These are phyloP conservation scores for Chenopodium formosanum DNA, from an alignment of 148 eudicot genomes.

Conservation along the genomic window DNA sequence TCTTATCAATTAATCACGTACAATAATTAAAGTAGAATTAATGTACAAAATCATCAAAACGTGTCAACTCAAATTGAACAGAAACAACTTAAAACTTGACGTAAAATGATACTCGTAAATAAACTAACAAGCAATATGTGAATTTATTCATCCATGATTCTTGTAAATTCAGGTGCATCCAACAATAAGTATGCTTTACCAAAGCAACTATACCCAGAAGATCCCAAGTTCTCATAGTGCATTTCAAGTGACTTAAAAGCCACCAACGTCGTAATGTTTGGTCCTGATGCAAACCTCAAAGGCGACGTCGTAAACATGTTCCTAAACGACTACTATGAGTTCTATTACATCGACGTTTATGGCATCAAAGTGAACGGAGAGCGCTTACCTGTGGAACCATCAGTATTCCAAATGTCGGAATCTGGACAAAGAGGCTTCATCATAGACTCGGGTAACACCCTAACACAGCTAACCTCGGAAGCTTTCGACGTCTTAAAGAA, in stretches of 20 bases:
- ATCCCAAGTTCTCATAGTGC: conserved; percentile 26
- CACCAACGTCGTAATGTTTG: conserved; percentile 5
- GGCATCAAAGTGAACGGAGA: conserved; percentile 12
- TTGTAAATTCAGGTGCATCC: conserved; percentile 6
- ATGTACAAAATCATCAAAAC: no score
- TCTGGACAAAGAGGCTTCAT: not conserved
- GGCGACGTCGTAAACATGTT: conserved; percentile 3
- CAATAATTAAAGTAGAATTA: no score
- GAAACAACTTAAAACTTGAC: no score
- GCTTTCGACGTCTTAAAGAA: not conserved
- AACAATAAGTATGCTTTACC: conserved; percentile 13
- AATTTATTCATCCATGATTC: no score
- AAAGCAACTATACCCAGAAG: conserved; percentile 4
- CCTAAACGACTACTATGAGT: not conserved
- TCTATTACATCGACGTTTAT: conserved; percentile 10
- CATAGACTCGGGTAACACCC: conserved; percentile 9
- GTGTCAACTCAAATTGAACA: no score
- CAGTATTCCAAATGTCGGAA: not conserved
- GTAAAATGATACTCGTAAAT: no score
- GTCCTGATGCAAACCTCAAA: conserved; percentile 13
- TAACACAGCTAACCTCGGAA: not conserved
- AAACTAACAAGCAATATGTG: no score
- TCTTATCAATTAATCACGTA: no score
- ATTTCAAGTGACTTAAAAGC: not conserved
- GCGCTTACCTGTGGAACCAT: not conserved